Evolutionary conservation across 768 basidiomycete genomes (phyloP).

Genomic region (Collybiopsis luxurians): DNA sequence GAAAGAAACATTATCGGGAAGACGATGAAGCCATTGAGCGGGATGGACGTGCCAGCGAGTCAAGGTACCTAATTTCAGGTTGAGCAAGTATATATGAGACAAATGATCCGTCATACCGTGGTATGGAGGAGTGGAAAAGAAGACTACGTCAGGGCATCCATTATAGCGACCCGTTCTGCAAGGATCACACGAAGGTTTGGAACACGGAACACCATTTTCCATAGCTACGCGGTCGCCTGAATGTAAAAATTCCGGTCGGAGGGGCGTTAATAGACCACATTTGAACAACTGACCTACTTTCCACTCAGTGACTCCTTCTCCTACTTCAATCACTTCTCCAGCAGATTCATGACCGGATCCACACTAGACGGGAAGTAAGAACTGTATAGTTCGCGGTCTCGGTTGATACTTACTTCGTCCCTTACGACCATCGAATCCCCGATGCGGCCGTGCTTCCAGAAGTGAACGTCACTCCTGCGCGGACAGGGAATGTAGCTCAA

Average conservation of each 20-base stretch:
- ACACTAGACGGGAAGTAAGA: conserved; percentile 36
- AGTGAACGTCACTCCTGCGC: conserved; percentile 66
- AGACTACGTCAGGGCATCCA: conserved; percentile 55
- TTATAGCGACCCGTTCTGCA: conserved; percentile 68
- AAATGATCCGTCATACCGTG: conserved; percentile 39
- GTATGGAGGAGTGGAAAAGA: conserved; percentile 70
- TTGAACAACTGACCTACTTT: conserved; percentile 41
- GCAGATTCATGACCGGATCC: conserved; percentile 73
- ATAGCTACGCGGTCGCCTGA: conserved; percentile 66
- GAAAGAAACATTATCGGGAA: conserved; percentile 59
- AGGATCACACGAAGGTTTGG: conserved; percentile 55
- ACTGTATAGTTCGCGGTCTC: neutral
- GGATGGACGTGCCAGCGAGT: conserved; percentile 68
- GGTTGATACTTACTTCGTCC: conserved; percentile 45
- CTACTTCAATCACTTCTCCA: conserved; percentile 62
- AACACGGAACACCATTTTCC: conserved; percentile 69
- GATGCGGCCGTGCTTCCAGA: conserved; percentile 69
- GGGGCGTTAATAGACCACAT: neutral
- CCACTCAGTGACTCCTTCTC: conserved; percentile 66
- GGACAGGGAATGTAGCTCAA: neutral
- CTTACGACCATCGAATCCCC: conserved; percentile 71
- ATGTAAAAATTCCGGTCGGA: neutral
- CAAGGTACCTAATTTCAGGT: conserved; percentile 44
- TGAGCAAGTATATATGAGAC: conserved; percentile 3
- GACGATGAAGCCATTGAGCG: conserved; percentile 63